Percentiles rank a stretch among this genome's conserved stretches.
Conservation (phyloP, 2,329 filamentous ascomycete genomes). For the Colletotrichum noveboracense region DNA sequence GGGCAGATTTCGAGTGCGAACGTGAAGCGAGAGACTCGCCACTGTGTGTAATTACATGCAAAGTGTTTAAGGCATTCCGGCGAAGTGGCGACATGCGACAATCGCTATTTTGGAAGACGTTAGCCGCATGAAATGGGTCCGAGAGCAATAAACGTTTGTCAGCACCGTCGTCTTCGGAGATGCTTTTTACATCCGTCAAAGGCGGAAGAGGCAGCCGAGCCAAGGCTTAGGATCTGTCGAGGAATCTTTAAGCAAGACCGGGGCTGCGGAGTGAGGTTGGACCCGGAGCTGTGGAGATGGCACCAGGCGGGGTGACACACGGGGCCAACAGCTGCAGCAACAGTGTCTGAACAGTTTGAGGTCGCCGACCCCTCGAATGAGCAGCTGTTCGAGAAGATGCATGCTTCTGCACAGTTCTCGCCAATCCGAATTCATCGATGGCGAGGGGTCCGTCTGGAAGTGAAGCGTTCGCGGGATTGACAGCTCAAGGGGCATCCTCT, state of each 20-base stretch:
- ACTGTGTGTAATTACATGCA: background rate
- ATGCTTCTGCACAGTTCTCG: background rate
- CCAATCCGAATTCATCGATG: background rate
- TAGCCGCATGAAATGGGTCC: background rate
- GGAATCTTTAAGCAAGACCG: background rate
- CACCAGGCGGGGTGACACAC: background rate
- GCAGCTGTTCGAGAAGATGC: background rate
- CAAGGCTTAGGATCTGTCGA: background rate
- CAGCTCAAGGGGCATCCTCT: background rate
- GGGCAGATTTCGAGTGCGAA: background rate
- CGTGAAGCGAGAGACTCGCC: background rate
- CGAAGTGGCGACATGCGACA: background rate
- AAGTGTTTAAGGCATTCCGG: background rate
- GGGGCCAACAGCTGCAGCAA: background rate
- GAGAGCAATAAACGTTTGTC: background rate
- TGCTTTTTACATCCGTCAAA: background rate
- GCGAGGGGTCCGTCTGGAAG: background rate
- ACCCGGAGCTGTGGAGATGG: background rate
- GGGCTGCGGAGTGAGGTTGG: conserved; percentile 2
- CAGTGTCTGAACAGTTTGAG: background rate
- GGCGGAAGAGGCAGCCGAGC: background rate
- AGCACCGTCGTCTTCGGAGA: background rate
- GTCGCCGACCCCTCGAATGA: background rate
- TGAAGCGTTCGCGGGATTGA: background rate
- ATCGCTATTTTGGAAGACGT: background rate